Evolutionary conservation across 371 early-diverging fungal genomes (phyloP), one percentile per base, ranked within the genome.

Genomic region (Umbelopsis sp.): DNA sequence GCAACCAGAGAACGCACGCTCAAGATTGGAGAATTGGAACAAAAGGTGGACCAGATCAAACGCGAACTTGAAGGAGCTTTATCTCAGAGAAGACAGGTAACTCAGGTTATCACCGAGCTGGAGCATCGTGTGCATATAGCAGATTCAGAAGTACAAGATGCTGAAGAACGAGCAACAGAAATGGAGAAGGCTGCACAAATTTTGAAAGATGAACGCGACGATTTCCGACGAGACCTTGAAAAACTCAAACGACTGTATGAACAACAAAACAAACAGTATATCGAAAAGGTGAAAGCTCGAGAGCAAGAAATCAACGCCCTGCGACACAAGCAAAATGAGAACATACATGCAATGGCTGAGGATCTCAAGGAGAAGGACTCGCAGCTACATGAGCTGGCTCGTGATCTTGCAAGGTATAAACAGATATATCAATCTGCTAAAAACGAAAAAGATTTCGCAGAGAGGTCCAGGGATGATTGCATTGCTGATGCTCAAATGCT

Each of bases 351-450:
- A 25, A 25, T 57, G 57, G 57, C 57, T 29, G 57, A 57, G 35
- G 29, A 29, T 57, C 37, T 57, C 35, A 57, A 57, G 18, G 57
- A 57, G 14, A 57, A 57, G 14, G 57, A 57, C 37, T 57, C 57
- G 57, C 57, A 57, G 32, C 18, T 57, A 29, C 57, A 57, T 57
- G 57, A 57, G 57, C 57, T 57, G 35, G 57, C 57, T 57, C 57
- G 57, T 35, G 57, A 57, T 57, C 57, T 57, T 57, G 57, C 57
- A 29, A 24, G 57, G 57, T 57, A 57, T 32, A 57, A 57, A 29
- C 57, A 57, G 29, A 35, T 57, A 6, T 57, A 57, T 57, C 57
- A 57, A 35, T 37, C 57, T 16, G 57, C 57, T 35, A 35, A 35
- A 14, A 35, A 57, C 18, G 57, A 57, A 35, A 57, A 57, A 18